Conservation (phyloP, 441 rosid species). For the Rhodomyrtus psidioides region DNA sequence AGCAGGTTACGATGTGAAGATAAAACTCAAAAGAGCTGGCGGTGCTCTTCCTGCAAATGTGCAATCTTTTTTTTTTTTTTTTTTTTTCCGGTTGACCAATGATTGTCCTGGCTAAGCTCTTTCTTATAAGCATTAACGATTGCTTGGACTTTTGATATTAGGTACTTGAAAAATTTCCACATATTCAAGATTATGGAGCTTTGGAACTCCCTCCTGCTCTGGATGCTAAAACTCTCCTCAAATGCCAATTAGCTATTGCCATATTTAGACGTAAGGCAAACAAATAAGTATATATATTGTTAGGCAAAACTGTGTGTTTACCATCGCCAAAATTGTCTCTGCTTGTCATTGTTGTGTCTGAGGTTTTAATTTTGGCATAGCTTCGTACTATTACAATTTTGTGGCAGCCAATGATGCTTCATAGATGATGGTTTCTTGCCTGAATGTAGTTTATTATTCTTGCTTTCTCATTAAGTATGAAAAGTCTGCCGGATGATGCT, state of each 20-base stretch:
- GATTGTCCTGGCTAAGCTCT: neutral
- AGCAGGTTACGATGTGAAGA: conserved; percentile 53
- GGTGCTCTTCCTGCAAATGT: conserved; percentile 49
- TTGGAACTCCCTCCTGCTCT: conserved; percentile 50
- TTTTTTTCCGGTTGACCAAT: neutral
- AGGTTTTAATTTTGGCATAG: neutral
- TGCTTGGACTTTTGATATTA: conserved; percentile 18
- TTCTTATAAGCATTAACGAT: neutral
- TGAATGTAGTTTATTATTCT: neutral
- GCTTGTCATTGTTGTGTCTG: neutral
- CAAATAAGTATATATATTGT: neutral
- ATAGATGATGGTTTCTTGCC: neutral
- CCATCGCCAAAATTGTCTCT: neutral
- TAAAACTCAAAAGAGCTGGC: conserved; percentile 49
- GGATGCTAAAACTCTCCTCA: conserved; percentile 53
- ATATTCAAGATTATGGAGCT: conserved; percentile 54
- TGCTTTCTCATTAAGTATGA: neutral
- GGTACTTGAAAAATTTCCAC: conserved; percentile 85
- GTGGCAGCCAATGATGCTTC: neutral
- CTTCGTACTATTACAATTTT: neutral
- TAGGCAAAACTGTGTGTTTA: neutral
- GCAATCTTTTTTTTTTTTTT: conserved; percentile 6
- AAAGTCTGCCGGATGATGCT: neutral
- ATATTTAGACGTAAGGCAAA: conserved; percentile 38
- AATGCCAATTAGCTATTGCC: conserved; percentile 77